Base-by-base conservation (phyloP, 75 land plant genomes). In the Cunninghamia lanceolata region DNA sequence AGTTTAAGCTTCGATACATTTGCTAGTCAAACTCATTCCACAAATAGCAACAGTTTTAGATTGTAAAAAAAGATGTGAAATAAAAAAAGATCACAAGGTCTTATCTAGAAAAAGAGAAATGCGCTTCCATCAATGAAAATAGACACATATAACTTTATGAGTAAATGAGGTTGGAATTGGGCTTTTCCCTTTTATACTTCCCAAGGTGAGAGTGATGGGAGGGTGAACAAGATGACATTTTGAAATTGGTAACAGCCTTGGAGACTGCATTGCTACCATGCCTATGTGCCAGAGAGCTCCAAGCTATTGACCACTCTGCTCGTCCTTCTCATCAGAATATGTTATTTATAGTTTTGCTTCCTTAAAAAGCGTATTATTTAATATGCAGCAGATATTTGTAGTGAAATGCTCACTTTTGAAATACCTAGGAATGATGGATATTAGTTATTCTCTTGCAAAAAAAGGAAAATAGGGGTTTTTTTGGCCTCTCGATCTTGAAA, bases 271-370 rank as follows among this genome's bases (percentile, higher is more conserved):
- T 97, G 86, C 93, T 98, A 43, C 97, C 99, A 32, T 98, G 99
- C 90, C 89, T 98, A 66, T 99, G 99, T 35, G 99, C 99, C 0
- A 87, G 99, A 68, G 99, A 98, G 89, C 99, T 98, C 78, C 99
- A 98, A 88, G 99, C 99, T 4, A 94, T 96, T 8, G 99, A 98
- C 82, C 99, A 99, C 70, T 96, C 99, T 35, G 91, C 95, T 13
- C 96, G 95, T 81, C 94, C 99, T 82, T 98, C 99, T 83, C 97
- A 95, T 83, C 99, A 96, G 84, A 96, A 98, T 98, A 43, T 85
- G 88, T 59, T 43, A 38, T 32, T 83, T 79, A 19, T 85, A 32
- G 84, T 82, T 3, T 13, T 42, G 28, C 21, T 36, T 21, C 32
- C n/a, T 54, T 43, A 47, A 66, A 66, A n/a, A 7, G 16, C 30